Percentiles rank a stretch among this genome's conserved stretches.
Evolutionary conservation across 176 grass and related monocot species (phyloP).

Genomic region (Thinopyrum elongatum): DNA sequence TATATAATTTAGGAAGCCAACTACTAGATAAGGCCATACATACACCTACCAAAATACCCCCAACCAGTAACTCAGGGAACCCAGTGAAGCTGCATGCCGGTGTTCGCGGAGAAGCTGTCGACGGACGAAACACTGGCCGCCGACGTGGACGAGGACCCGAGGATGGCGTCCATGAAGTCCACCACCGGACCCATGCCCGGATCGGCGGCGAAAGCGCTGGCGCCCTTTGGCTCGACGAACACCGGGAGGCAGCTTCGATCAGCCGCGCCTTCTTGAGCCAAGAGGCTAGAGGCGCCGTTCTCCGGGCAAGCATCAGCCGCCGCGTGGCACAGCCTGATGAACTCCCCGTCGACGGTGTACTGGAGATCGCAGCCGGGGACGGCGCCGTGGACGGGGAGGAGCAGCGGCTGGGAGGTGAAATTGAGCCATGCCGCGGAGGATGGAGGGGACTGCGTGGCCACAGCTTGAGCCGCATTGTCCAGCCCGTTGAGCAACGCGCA

Average conservation of each 20-base stretch:
- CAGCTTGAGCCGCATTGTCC: constrained; percentile 20
- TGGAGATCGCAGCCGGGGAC: constrained; percentile 16
- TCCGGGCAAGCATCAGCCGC: constrained; percentile 6
- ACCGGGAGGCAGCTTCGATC: constrained; percentile 30
- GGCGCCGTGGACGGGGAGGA: constrained; percentile 11
- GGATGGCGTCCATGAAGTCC: constrained; percentile 76
- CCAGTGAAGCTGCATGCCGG: constrained; percentile 48
- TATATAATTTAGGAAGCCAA: constrained; percentile 1
- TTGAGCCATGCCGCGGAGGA: constrained; percentile 30
- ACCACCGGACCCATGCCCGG: constrained; percentile 32
- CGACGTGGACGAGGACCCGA: constrained; percentile 68
- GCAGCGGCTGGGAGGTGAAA: constrained; percentile 29
- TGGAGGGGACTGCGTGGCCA: background rate
- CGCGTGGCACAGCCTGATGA: constrained; percentile 34
- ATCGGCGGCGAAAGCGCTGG: constrained; percentile 25
- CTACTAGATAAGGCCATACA: constrained; percentile 9
- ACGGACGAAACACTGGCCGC: constrained; percentile 42
- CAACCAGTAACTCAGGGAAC: constrained; percentile 35
- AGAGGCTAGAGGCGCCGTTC: background rate
- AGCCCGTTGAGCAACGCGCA: constrained; percentile 16
- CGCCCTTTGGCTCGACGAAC: constrained; percentile 37
- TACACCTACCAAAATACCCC: background rate
- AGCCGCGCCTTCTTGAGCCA: background rate
- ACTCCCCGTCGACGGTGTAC: constrained; percentile 41
- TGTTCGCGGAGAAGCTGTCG: constrained; percentile 44